phyloP scores from a whole-genome alignment of 371 early-diverging fungal genomes.

The Neoconidiobolus thromboides region DNA sequence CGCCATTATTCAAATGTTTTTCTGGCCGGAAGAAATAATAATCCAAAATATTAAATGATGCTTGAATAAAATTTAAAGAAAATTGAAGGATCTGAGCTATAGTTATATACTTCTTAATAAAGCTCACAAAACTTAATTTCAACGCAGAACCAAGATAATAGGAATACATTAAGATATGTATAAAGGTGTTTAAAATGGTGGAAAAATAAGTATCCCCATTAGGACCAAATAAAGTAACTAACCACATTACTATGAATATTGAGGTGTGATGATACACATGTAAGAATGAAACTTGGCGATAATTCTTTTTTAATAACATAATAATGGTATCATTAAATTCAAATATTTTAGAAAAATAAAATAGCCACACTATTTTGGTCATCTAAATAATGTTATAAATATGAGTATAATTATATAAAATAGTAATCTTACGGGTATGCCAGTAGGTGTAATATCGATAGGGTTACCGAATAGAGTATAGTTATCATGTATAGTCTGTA shows the following conservation, averaged over 20 bases:
- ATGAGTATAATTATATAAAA: not conserved
- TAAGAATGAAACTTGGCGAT: conserved; percentile 39
- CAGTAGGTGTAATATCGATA: conserved; percentile 14
- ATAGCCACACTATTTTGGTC: conserved; percentile 29
- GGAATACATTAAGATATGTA: conserved; percentile 43
- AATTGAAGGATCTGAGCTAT: conserved; percentile 38
- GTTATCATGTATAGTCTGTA: conserved; percentile 20
- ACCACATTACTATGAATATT: conserved; percentile 37
- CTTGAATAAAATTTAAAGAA: conserved; percentile 28
- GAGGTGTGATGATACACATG: conserved; percentile 46
- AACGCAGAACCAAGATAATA: conserved; percentile 27
- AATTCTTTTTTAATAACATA: conserved; percentile 41
- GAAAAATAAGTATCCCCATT: conserved; percentile 40
- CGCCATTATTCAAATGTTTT: not conserved
- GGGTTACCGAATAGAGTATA: conserved; percentile 25
- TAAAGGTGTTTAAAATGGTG: conserved; percentile 34
- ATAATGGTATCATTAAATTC: conserved; percentile 44
- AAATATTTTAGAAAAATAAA: conserved; percentile 34
- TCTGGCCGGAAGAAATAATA: conserved; percentile 13
- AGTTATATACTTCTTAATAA: conserved; percentile 36
- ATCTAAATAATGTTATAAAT: conserved; percentile 11
- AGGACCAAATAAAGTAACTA: conserved; percentile 28
- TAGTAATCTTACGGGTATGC: conserved; percentile 17
- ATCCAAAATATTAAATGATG: conserved; percentile 20
- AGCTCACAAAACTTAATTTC: conserved; percentile 20